These are phyloP conservation scores for Cotoneaster glaucophyllus DNA, from an alignment of 306 rosid genomes.

Conservation along the genomic window DNA sequence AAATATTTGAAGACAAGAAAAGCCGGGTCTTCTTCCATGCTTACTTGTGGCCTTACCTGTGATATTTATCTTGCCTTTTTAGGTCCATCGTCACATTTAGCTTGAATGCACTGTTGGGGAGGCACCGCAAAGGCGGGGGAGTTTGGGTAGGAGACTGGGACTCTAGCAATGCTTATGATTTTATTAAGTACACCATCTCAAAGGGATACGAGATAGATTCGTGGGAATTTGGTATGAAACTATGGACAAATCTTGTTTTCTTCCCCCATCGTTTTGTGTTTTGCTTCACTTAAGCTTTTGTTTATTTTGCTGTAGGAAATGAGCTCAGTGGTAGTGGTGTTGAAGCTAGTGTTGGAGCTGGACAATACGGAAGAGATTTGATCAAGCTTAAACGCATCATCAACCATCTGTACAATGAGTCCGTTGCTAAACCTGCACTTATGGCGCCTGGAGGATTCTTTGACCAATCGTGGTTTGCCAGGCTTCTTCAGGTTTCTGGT, in stretches of 20 bases:
- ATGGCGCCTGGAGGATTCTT: slow-evolving; percentile 95
- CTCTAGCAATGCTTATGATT: slow-evolving; percentile 50
- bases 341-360: slow-evolving; percentile 71
- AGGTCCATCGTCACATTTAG: slow-evolving; percentile 79
- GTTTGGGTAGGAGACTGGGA: slow-evolving; percentile 93
- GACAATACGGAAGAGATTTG: slow-evolving; percentile 81
- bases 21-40: not conserved
- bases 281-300: slow-evolving; percentile 20
- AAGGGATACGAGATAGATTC: slow-evolving; percentile 73
- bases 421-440: slow-evolving; percentile 50
- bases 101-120: slow-evolving; percentile 87
- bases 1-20: not conserved
- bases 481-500: slow-evolving; percentile 73
- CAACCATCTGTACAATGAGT: slow-evolving; percentile 36
- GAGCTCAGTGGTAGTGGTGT: slow-evolving; percentile 84
- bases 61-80: slow-evolving; percentile 25
- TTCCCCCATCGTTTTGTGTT: slow-evolving; percentile 1
- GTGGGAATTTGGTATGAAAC: slow-evolving; percentile 85
- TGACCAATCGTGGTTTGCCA: slow-evolving; percentile 59
- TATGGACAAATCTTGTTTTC: slow-evolving; percentile 13
- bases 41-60: not conserved
- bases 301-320: slow-evolving; percentile 50
- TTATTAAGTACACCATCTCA: slow-evolving; percentile 64
- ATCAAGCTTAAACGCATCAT: slow-evolving; percentile 50
- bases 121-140: slow-evolving; percentile 33